Evolutionary conservation across 2,329 filamentous ascomycete genomes (phyloP).

Genomic region (Coccinonectria pachysandricola): DNA sequence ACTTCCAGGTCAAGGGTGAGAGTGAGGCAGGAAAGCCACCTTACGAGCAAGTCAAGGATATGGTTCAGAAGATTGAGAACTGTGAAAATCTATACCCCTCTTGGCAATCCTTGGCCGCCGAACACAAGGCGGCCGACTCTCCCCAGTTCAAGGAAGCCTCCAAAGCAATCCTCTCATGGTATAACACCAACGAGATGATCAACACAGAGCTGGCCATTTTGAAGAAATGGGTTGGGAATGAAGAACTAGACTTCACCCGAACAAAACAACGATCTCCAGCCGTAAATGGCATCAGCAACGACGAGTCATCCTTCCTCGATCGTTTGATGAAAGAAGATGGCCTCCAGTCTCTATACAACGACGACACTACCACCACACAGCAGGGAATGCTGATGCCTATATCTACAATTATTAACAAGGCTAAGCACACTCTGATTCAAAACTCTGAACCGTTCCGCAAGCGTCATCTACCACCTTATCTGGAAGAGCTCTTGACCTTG

Average conservation of each 20-base stretch:
- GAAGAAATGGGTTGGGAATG: slow-evolving; percentile 94
- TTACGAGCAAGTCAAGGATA: slow-evolving; percentile 77
- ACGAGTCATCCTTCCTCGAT: slow-evolving; percentile 90
- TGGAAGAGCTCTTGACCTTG: slow-evolving; percentile 87
- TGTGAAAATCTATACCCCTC: slow-evolving; percentile 81
- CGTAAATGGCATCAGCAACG: slow-evolving; percentile 58
- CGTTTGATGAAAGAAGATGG: slow-evolving; percentile 92
- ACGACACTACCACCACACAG: slow-evolving; percentile 36
- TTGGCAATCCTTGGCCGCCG: slow-evolving; percentile 58
- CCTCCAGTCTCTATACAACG: slow-evolving; percentile 79
- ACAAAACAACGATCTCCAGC: slow-evolving; percentile 56
- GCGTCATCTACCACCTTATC: slow-evolving; percentile 87
- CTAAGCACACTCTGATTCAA: slow-evolving; percentile 79
- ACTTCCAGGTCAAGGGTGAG: slow-evolving; percentile 89
- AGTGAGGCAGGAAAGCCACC: slow-evolving; percentile 84
- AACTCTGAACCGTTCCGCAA: slow-evolving; percentile 79
- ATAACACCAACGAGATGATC: slow-evolving; percentile 94
- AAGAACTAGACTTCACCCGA: slow-evolving; percentile 82
- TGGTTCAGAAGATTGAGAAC: slow-evolving; percentile 83
- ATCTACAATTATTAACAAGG: slow-evolving; percentile 80
- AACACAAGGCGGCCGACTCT: slow-evolving; percentile 69
- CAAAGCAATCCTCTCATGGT: slow-evolving; percentile 86
- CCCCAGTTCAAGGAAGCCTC: slow-evolving; percentile 70
- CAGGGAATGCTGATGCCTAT: slow-evolving; percentile 79
- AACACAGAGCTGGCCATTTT: slow-evolving; percentile 87